Evolutionary conservation across 2,329 filamentous ascomycete genomes (phyloP).

Genomic region (Leptographium wingfieldii): DNA sequence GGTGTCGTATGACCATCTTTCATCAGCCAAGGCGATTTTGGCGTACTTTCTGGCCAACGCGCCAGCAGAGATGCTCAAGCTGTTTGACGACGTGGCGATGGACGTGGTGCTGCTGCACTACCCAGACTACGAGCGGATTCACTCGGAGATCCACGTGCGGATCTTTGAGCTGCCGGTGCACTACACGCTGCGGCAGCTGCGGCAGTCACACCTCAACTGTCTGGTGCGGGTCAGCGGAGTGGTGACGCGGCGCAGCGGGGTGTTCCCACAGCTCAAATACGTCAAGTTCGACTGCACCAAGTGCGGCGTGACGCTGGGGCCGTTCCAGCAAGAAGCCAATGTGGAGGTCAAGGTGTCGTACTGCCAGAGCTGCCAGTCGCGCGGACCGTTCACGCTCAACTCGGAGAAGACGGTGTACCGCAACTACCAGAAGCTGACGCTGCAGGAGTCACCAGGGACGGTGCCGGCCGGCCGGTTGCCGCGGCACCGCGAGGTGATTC

Average conservation of each 20-base stretch:
- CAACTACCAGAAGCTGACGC: conserved; percentile 94
- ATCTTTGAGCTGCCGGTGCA: conserved; percentile 90
- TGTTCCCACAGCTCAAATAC: conserved; percentile 96
- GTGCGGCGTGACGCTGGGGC: conserved; percentile 81
- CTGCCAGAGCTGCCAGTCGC: conserved; percentile 92
- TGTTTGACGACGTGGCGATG: conserved; percentile 95
- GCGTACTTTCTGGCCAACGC: conserved; percentile 95
- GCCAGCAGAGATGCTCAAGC: conserved; percentile 84
- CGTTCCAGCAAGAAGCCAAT: conserved; percentile 95
- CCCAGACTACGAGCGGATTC: conserved; percentile 93
- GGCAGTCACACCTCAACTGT: conserved; percentile 92
- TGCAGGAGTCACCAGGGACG: conserved; percentile 94
- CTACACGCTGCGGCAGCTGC: conserved; percentile 88
- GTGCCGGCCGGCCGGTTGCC: conserved; percentile 92
- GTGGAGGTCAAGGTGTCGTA: conserved; percentile 93
- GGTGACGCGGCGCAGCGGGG: conserved; percentile 83
- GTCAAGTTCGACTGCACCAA: conserved; percentile 97
- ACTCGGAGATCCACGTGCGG: conserved; percentile 93
- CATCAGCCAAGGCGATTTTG: conserved; percentile 80
- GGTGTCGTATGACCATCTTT: conserved; percentile 88
- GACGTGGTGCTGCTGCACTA: conserved; percentile 93
- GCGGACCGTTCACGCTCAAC: conserved; percentile 89
- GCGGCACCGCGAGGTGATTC: conserved; percentile 83
- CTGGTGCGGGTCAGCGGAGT: conserved; percentile 89
- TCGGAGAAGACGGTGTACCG: conserved; percentile 97